Percentiles rank a stretch among this genome's conserved stretches.
phyloP scores from a whole-genome alignment of 352 stramenopile genomes.

The Globisporangium yorkense region DNA sequence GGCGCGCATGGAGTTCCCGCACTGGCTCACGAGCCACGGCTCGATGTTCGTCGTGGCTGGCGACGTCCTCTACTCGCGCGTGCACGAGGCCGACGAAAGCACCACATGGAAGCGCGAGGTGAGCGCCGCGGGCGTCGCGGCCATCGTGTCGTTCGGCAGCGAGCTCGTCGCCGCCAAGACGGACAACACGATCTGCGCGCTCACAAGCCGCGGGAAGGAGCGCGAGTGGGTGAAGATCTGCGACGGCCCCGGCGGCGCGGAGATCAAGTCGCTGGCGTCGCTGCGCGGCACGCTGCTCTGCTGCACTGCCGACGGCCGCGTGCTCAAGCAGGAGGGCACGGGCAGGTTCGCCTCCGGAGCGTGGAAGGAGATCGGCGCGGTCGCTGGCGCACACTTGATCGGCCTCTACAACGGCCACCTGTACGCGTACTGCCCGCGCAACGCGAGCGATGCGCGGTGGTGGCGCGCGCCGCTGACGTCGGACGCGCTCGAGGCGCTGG shows the following conservation, averaged over 20 bases:
- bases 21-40: constrained; percentile 73
- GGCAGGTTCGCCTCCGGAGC: constrained; percentile 52
- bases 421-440: constrained; percentile 36
- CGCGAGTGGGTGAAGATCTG: constrained; percentile 50
- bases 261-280: constrained; percentile 58
- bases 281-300: constrained; percentile 58
- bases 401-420: constrained; percentile 69
- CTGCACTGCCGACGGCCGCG: constrained; percentile 48
- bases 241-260: constrained; percentile 23
- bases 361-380: constrained; percentile 50
- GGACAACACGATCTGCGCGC: constrained; percentile 45
- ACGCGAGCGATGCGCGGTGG: constrained; percentile 21
- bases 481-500: constrained; percentile 41
- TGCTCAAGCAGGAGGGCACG: constrained; percentile 62
- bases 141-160: constrained; percentile 72
- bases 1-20: constrained; percentile 32
- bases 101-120: constrained; percentile 39
- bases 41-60: constrained; percentile 65
- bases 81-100: constrained; percentile 38
- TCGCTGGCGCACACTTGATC: constrained; percentile 39
- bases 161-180: constrained; percentile 56
- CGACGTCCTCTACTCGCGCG: constrained; percentile 48
- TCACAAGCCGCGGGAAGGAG: constrained; percentile 32
- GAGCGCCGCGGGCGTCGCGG: constrained; percentile 34
- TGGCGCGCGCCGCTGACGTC: constrained; percentile 41